Base-by-base conservation (phyloP, 2,329 filamentous ascomycete species). In the Orbilia ellipsospora region DNA sequence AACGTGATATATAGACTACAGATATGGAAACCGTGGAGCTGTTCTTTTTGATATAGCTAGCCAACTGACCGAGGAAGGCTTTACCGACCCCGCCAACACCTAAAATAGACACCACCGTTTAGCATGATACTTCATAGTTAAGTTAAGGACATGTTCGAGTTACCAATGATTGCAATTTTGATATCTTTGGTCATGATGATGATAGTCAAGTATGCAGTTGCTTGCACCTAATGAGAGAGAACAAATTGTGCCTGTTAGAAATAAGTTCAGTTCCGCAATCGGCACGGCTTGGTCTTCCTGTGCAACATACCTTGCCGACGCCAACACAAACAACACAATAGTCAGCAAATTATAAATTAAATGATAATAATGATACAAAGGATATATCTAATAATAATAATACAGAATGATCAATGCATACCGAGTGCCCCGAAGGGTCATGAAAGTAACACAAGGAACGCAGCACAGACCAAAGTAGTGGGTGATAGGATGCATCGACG, bases 1-100 rank as follows among this genome's bases (percentile, higher is more conserved):
- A 95, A 66, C 92, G 93, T 67, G 92, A 90, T 79, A 97, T 89
- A 83, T 96, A 92, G 85, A 94, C 88, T 64, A 98, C 89, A 70
- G 87, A 89, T 73, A 97, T 87, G 82, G 90, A 89, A 63, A 88
- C 89, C 5, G 88, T 87, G 50, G 90, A 88, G 77, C 90, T 88
- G 77, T 87, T 85, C 59, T 88, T 86, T 74, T 95, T 87, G 75
- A 84, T 82, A 78, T 90, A 79, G 57, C 72, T 56, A 26, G 72
- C 85, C 72, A 98, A 89, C 83, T 98, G 95, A 79, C 86, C 86
- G 77, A 98, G 88, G 86, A 98, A 97, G 84, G 89, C 89, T 83
- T 94, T 94, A 81, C 95, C 95, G 77, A 98, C 95, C 78, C 94
- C 94, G 79, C 95, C 95, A 80, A 91, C 92, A 81, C 95, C 94